Percentiles rank a stretch among this genome's conserved stretches.
phyloP scores from a whole-genome alignment of 2,329 filamentous ascomycete genomes.

The Monilinia laxa region DNA sequence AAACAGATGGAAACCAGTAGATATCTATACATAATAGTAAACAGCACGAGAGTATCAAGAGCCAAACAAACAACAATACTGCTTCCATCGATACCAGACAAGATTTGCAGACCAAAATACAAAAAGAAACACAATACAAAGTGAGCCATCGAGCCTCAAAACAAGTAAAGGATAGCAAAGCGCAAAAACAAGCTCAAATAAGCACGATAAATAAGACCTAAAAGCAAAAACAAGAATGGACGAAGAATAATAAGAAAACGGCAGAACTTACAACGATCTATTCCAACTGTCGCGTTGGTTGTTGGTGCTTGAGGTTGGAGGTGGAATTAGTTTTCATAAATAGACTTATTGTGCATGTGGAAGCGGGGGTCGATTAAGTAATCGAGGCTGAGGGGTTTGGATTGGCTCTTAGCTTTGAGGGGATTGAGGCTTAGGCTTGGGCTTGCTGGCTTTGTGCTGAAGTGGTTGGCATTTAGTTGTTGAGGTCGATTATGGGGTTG shows the following conservation, averaged over 20 bases:
- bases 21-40: rapidly evolving
- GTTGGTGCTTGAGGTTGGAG: no score
- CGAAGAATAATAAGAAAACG: no score
- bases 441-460: rapidly evolving
- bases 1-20: not conserved
- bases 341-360: not conserved
- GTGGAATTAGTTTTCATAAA: not conserved
- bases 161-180: no score
- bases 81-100: no score
- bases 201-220: no score
- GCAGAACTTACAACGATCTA: no score
- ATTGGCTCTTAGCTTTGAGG: not conserved
- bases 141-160: not conserved
- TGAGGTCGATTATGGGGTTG: not conserved
- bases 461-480: not conserved
- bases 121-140: not conserved
- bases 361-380: not conserved
- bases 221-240: not conserved
- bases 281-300: no score
- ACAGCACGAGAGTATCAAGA: rapidly evolving
- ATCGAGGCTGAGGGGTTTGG: not conserved
- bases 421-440: no score
- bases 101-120: not conserved
- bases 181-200: not conserved
- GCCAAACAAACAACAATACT: rapidly evolving